phyloP scores from a whole-genome alignment of 208 protist species.

The Endotrypanum monterogeii region DNA sequence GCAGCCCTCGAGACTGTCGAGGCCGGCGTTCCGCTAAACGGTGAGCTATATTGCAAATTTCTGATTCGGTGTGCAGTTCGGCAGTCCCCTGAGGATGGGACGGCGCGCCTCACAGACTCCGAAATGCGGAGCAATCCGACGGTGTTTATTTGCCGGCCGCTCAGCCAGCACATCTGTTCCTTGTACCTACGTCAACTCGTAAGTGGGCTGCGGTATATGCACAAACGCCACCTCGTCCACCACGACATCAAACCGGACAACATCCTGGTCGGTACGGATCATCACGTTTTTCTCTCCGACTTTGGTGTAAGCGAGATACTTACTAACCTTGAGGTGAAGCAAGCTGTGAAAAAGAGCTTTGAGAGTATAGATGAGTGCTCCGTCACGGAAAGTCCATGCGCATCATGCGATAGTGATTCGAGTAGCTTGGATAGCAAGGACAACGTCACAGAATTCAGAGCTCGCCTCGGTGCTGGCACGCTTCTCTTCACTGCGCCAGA shows the following conservation, averaged over 20 bases:
- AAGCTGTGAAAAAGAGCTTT: constrained; percentile 9
- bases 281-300: constrained; percentile 70
- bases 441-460: not conserved
- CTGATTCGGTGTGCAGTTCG: constrained; percentile 46
- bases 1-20: constrained; percentile 36
- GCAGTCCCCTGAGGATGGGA: constrained; percentile 16
- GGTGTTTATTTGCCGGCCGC: constrained; percentile 46
- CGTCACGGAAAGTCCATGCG: not conserved
- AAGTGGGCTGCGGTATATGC: constrained; percentile 74
- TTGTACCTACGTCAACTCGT: constrained; percentile 77
- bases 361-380: not conserved
- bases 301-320: constrained; percentile 83
- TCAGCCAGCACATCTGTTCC: constrained; percentile 41
- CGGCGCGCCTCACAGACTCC: constrained; percentile 22
- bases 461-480: constrained; percentile 53
- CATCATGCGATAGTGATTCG: not conserved
- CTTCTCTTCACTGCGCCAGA: constrained; percentile 80
- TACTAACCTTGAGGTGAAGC: constrained; percentile 18
- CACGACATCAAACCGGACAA: constrained; percentile 88
- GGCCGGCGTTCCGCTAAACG: constrained; percentile 30
- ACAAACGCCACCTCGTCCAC: constrained; percentile 73
- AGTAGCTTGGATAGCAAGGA: not conserved
- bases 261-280: constrained; percentile 57
- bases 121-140: constrained; percentile 37
- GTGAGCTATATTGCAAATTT: constrained; percentile 34